Percentiles rank a stretch among this genome's conserved stretches.
Conservation (phyloP, 768 basidiomycete species). For the Dendrothele bispora region DNA sequence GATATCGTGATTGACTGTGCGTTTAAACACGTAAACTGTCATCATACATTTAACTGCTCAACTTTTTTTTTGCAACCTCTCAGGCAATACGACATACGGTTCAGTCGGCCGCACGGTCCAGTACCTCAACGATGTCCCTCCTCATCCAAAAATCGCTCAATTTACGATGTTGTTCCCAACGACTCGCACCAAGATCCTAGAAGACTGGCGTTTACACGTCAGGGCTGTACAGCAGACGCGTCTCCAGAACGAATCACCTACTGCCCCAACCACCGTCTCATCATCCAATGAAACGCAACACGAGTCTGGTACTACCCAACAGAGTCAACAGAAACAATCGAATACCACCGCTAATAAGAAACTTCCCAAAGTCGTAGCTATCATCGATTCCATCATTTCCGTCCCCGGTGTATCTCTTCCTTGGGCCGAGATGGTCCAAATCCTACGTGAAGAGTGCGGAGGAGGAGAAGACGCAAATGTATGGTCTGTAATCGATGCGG, state of each 20-base stretch:
- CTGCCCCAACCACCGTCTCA: background rate
- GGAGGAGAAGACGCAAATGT: no score
- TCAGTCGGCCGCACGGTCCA: slow-evolving; percentile 48
- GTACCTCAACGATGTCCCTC: slow-evolving; percentile 49
- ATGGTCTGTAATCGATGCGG: slow-evolving; percentile 57
- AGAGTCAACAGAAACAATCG: no score
- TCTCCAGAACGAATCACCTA: background rate
- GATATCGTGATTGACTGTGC: slow-evolving; percentile 67
- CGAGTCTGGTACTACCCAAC: no score
- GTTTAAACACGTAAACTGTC: slow-evolving; percentile 16
- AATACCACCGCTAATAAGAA: no score
- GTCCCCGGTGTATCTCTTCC: slow-evolving; percentile 53
- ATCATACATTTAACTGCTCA: background rate
- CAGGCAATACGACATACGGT: slow-evolving; percentile 57
- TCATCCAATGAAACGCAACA: no score
- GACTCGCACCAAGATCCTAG: slow-evolving; percentile 51
- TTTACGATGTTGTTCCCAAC: slow-evolving; percentile 50
- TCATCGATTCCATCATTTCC: slow-evolving; percentile 54
- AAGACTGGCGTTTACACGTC: slow-evolving; percentile 39
- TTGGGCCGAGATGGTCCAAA: slow-evolving; percentile 56
- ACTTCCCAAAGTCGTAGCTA: slow-evolving; percentile 44
- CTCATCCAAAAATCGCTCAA: slow-evolving; percentile 42
- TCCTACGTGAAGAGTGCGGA: slow-evolving; percentile 55
- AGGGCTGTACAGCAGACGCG: slow-evolving; percentile 8
- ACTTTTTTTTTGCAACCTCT: background rate